Conservation (phyloP, 345 rosid genomes). For the Eutrema heterophyllum region DNA sequence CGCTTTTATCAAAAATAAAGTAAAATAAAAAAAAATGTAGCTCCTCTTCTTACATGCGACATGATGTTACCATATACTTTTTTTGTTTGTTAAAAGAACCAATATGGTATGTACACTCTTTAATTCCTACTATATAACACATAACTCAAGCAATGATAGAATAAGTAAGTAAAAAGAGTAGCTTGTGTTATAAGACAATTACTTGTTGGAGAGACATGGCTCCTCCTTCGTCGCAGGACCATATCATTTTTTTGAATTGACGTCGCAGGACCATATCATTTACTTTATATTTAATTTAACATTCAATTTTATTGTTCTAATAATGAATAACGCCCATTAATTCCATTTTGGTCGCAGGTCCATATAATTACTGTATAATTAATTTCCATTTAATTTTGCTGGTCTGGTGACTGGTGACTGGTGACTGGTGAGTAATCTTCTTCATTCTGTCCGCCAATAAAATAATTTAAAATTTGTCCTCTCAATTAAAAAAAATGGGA, state of each 20-base stretch:
- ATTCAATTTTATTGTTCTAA: conserved; percentile 21
- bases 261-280: conserved; percentile 21
- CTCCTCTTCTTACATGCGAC: background rate
- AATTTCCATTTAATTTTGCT: conserved; percentile 2
- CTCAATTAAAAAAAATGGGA: background rate
- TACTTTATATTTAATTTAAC: conserved; percentile 20
- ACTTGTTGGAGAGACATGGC: conserved; percentile 14
- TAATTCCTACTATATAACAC: background rate
- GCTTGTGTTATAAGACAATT: conserved; percentile 19
- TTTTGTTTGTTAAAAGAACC: background rate
- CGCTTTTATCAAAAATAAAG: too few species aligned
- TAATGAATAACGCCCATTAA: conserved; percentile 15
- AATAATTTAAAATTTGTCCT: background rate
- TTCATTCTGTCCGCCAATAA: background rate
- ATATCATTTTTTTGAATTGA: too few species aligned
- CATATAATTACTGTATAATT: conserved; percentile 13
- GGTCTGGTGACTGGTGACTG: background rate
- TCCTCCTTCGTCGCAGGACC: conserved; percentile 22
- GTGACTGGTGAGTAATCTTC: background rate
- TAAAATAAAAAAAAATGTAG: background rate
- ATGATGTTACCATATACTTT: background rate
- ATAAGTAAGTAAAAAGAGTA: conserved; percentile 6
- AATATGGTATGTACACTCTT: background rate
- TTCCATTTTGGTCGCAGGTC: conserved; percentile 4
- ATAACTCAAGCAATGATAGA: background rate